Evolutionary conservation across 331 rosid species (phyloP).

Genomic region (Pyracantha coccinea): DNA sequence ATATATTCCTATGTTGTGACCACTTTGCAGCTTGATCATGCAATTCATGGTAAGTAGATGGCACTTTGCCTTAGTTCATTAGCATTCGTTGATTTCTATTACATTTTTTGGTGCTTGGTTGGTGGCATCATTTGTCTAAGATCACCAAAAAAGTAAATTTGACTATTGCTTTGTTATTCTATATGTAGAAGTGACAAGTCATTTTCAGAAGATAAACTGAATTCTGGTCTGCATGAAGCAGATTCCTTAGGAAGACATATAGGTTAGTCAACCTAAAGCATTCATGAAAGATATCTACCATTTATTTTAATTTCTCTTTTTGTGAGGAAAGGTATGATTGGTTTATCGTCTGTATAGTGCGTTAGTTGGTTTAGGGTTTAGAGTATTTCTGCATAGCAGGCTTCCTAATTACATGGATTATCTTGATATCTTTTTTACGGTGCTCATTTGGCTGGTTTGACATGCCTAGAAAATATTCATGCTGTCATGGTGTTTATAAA

Average conservation of each 20-base stretch:
- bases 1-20: not conserved
- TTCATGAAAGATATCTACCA: too few relatives aligned
- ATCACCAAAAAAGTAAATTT: not conserved
- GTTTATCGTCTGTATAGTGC: not conserved
- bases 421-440: not conserved
- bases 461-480: not conserved
- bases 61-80: not conserved
- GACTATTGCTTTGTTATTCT: not conserved
- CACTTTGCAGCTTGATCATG: constrained; percentile 1
- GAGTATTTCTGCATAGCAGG: not conserved
- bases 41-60: constrained; percentile 1
- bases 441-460: not conserved
- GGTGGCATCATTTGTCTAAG: not conserved
- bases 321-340: not conserved
- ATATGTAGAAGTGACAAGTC: not conserved
- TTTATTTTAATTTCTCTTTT: not conserved
- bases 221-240: not conserved
- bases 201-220: not conserved
- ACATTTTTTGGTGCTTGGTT: not conserved
- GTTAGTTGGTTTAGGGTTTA: not conserved
- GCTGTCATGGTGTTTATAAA: not conserved
- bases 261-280: too few relatives aligned
- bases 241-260: too few relatives aligned
- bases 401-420: not conserved
- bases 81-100: too few relatives aligned